phyloP scores from a whole-genome alignment of 1,284 basidiomycete genomes.

The Pseudozyma thailandica region DNA sequence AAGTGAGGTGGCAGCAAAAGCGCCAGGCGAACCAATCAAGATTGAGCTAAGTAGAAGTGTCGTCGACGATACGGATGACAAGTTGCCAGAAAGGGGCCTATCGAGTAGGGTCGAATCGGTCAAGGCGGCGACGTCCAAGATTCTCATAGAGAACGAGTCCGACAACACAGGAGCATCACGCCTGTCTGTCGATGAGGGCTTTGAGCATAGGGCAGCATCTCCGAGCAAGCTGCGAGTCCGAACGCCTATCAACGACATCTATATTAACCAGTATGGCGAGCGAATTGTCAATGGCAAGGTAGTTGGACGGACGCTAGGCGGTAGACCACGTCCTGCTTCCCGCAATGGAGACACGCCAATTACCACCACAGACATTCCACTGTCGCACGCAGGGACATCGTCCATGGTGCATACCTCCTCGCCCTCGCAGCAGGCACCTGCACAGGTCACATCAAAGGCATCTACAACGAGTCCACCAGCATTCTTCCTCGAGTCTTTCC shows the following conservation, averaged over 20 bases:
- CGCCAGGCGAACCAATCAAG: constrained; percentile 9
- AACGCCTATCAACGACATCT: constrained; percentile 41
- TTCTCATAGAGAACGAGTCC: background rate
- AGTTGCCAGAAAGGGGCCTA: constrained; percentile 28
- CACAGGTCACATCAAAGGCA: background rate
- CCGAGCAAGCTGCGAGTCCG: constrained; percentile 18
- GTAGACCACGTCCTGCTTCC: constrained; percentile 29
- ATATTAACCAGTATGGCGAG: constrained; percentile 53
- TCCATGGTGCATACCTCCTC: background rate
- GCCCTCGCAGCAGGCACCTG: background rate
- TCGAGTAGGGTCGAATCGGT: constrained; percentile 28
- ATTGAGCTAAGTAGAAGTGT: constrained; percentile 9
- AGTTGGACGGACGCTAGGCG: constrained; percentile 37
- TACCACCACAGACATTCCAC: background rate
- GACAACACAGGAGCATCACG: background rate
- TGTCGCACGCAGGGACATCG: background rate
- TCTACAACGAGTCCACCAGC: constrained; percentile 27
- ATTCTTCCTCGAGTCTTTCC: constrained; percentile 54
- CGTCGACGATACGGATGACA: constrained; percentile 31
- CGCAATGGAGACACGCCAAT: background rate
- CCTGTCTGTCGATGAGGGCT: background rate
- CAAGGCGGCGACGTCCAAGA: constrained; percentile 15
- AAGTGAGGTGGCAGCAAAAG: background rate
- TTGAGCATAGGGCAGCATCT: constrained; percentile 10
- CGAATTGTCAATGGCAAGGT: constrained; percentile 46